Evolutionary conservation across 768 basidiomycete species (phyloP), one percentile per base, ranked within the genome.

Genomic region (Pilatotrama ljubarskyi): DNA sequence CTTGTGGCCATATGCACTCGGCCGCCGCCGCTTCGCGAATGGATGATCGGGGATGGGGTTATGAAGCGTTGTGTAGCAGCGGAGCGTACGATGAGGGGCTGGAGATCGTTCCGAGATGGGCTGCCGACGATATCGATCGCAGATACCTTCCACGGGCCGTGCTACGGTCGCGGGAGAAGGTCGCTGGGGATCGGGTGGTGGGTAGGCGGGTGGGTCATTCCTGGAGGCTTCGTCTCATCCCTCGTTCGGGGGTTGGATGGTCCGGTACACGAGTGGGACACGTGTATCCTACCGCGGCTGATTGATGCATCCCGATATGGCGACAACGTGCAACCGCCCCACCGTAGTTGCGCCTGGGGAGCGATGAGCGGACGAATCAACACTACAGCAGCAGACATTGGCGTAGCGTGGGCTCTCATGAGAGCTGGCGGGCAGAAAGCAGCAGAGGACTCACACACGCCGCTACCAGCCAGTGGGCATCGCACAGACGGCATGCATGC

Each of bases 131-230:
- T 29, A 61, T 32, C 50, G 50, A 61, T 61, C 54, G 49, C 26
- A 46, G 54, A 51, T 56, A 46, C 54, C 25, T 18, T 24, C 43
- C 18, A 10, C 54, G 55, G 49, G 2, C 54, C 59, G 59, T 51
- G 10, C 32, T 48, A 55, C 24, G 49, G 42, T 56, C 60, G 60
- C 60, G 54, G 60, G 55, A 61, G 60, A 61, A 61, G 60, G 53
- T 43, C 37, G 42, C 20, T 51, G 40, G 37, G 49, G 42, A 41
- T 56, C 50, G 54, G 22, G 51, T 25, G 51, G 40, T 29, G 49
- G 22, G 49, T 36, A 40, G 42, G 35, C 55, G 24, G 25, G 38
- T 15, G 5, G n/a, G 18, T 37, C 38, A 17, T 26, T 18, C 24
- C 15, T 29, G 9, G 17, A 41, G 10, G 17, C n/a, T 22, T 24